Base-by-base conservation (phyloP, 768 basidiomycete genomes). In the Leccinum subgranulosum region DNA sequence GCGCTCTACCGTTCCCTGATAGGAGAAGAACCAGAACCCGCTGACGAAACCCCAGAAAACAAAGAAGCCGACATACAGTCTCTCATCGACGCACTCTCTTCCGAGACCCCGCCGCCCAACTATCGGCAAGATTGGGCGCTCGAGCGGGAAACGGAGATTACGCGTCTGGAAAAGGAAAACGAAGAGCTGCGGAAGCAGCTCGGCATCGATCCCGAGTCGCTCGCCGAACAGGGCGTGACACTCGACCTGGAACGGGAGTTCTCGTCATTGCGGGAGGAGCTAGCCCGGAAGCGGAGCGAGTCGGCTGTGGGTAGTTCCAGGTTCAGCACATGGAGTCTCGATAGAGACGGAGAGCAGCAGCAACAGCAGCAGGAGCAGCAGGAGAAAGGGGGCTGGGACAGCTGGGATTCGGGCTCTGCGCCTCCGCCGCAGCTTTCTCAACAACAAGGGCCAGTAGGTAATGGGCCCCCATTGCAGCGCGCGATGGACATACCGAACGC, bases 141-240 rank as follows among this genome's bases (percentile, higher is more conserved):
- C 57, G 91, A 93, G 70, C 82, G 97, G 59, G 96, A 98, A 70
- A 75, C 76, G 60, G 97, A 98, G 75, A 92, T 99, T 53, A 66
- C 80, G 10, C 81, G 94, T 50, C 75, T 99, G 45, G 87, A 88
- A 70, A 76, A 75, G 51, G 96, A 98, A 75, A 99, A 99, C 68
- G 81, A 83, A 46, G 80, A 84, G 55, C 75, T 99, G 51, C 79
- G 96, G 51, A 79, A 79, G 65, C 69, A 89, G 73, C 75, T 99
- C 48, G 85, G 83, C 17, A 93, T 98, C 59, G 88, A 90, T 71
- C 71, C 77, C 34, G 79, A 72, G 25, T 79, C 75, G 41, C 76
- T 88, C 53, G 72, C 73, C 2, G 79, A 78, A 46, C 78, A 77
- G 47, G 84, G 86, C 9, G 74, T 88, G 43, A 74, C 72, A 0